Conservation (phyloP, 2,329 filamentous ascomycete genomes). For the Cryphonectria carpinicola region DNA sequence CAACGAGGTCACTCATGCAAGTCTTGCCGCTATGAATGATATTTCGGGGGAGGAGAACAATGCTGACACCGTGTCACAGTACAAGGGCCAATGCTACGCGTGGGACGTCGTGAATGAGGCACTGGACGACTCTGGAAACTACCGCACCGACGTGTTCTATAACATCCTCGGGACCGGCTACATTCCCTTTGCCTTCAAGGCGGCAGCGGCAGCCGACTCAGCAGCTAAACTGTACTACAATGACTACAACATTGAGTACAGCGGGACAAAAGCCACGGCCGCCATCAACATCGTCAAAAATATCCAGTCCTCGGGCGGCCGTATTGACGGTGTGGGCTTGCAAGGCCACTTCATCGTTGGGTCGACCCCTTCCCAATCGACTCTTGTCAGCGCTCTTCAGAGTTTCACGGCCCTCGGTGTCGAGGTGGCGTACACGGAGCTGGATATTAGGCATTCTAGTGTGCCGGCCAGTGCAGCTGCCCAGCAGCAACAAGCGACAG, state of each 20-base stretch:
- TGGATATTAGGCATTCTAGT: conserved; percentile 55
- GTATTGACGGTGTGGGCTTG: conserved; percentile 65
- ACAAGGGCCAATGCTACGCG: conserved; percentile 61
- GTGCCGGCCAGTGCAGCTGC: conserved; percentile 46
- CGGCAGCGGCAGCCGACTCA: conserved; percentile 57
- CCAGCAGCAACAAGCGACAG: conserved; percentile 49
- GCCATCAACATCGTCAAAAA: conserved; percentile 50
- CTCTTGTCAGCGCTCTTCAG: conserved; percentile 49
- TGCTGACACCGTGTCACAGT: conserved; percentile 2
- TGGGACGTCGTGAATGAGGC: conserved; percentile 72
- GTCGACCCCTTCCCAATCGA: conserved; percentile 48
- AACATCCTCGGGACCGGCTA: conserved; percentile 59
- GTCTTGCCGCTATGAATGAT: conserved; percentile 34
- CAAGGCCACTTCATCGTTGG: conserved; percentile 64
- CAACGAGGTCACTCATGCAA: conserved; percentile 53
- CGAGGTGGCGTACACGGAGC: conserved; percentile 64
- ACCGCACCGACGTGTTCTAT: conserved; percentile 57
- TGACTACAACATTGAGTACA: conserved; percentile 58
- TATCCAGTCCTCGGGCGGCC: conserved; percentile 51
- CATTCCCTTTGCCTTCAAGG: conserved; percentile 60
- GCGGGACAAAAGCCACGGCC: conserved; percentile 49
- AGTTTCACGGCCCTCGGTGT: conserved; percentile 55
- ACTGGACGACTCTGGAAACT: conserved; percentile 60
- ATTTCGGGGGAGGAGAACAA: neutral
- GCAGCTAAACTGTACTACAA: conserved; percentile 54